These are phyloP conservation scores for Fusarium paranaense DNA, from an alignment of 2,329 filamentous ascomycete species.

Conservation along the genomic window DNA sequence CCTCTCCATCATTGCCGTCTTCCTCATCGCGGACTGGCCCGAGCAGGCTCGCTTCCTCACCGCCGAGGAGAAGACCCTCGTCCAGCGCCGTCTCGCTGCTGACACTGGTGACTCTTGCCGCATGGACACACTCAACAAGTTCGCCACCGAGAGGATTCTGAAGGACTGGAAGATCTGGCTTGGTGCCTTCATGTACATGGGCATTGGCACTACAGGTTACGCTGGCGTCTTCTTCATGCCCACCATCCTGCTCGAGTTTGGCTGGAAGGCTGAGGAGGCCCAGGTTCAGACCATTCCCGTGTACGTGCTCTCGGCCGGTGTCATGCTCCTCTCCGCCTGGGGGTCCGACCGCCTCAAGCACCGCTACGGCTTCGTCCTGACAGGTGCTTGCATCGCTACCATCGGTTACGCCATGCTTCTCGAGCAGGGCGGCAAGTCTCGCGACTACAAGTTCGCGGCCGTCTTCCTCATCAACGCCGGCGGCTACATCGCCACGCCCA, in stretches of 20 bases:
- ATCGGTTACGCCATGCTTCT: slow-evolving; percentile 69
- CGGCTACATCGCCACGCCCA: slow-evolving; percentile 65
- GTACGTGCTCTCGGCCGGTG: slow-evolving; percentile 49
- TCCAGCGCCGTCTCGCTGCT: slow-evolving; percentile 55
- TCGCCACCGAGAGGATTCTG: slow-evolving; percentile 59
- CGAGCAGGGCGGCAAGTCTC: slow-evolving; percentile 38
- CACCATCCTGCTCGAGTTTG: slow-evolving; percentile 52
- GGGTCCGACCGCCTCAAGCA: slow-evolving; percentile 63
- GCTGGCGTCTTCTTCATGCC: slow-evolving; percentile 54
- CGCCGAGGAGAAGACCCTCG: slow-evolving; percentile 56
- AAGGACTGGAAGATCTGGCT: slow-evolving; percentile 60
- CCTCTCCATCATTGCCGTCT: slow-evolving; percentile 37
- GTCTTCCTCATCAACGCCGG: slow-evolving; percentile 66
- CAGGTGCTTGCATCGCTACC: slow-evolving; percentile 60
- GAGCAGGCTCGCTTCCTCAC: slow-evolving; percentile 56
- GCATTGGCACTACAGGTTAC: slow-evolving; percentile 60
- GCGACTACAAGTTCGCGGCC: slow-evolving; percentile 61
- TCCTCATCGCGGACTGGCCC: slow-evolving; percentile 43
- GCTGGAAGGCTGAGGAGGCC: slow-evolving; percentile 48
- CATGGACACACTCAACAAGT: slow-evolving; percentile 66
- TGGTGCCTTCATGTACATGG: slow-evolving; percentile 50
- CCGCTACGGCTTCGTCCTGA: slow-evolving; percentile 66
- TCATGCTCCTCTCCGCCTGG: slow-evolving; percentile 52
- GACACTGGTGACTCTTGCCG: slow-evolving; percentile 56
- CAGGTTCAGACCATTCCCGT: slow-evolving; percentile 53